Percentiles rank a stretch among this genome's conserved stretches.
These are phyloP conservation scores for Boletus sp. DNA, from an alignment of 768 basidiomycete species.

Conservation along the genomic window DNA sequence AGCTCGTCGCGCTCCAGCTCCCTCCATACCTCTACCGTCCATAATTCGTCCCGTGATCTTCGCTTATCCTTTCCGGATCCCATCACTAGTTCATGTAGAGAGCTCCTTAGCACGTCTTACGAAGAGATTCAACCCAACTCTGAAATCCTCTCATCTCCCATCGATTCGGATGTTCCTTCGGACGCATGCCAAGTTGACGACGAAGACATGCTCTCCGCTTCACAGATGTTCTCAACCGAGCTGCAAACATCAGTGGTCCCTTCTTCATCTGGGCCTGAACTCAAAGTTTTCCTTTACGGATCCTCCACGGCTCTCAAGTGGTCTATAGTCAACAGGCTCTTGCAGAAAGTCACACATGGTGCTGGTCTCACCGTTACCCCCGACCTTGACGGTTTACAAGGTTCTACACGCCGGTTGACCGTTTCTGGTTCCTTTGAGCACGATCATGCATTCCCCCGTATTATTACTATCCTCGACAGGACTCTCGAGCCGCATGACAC, in stretches of 20 bases:
- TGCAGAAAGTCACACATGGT: slow-evolving; percentile 52
- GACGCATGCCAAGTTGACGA: slow-evolving; percentile 28
- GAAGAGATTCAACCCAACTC: slow-evolving; percentile 46
- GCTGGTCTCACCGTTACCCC: slow-evolving; percentile 30
- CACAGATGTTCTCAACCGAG: slow-evolving; percentile 27
- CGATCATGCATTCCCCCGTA: slow-evolving; percentile 28
- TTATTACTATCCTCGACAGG: slow-evolving; percentile 42
- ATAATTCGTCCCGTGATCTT: slow-evolving; percentile 68
- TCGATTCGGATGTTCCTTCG: slow-evolving; percentile 16
- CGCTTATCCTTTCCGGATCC: slow-evolving; percentile 84
- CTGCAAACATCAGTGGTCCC: slow-evolving; percentile 28
- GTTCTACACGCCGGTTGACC: slow-evolving; percentile 22
- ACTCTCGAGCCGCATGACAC: slow-evolving; percentile 16
- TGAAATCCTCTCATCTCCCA: slow-evolving; percentile 29
- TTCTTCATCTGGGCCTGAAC: slow-evolving; percentile 37
- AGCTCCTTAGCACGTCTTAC: slow-evolving; percentile 55
- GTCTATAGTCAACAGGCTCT: slow-evolving; percentile 56
- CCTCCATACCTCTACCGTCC: slow-evolving; percentile 51
- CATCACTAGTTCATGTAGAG: slow-evolving; percentile 66
- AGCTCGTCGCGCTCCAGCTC: slow-evolving; percentile 71
- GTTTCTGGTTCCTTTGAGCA: slow-evolving; percentile 28
- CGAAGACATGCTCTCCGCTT: slow-evolving; percentile 29
- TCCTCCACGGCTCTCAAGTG: slow-evolving; percentile 56
- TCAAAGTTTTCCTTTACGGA: slow-evolving; percentile 71
- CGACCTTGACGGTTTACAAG: slow-evolving; percentile 22